Evolutionary conservation across 768 basidiomycete genomes (phyloP), one percentile per base, ranked within the genome.

Genomic region (Chalciporus chontae): DNA sequence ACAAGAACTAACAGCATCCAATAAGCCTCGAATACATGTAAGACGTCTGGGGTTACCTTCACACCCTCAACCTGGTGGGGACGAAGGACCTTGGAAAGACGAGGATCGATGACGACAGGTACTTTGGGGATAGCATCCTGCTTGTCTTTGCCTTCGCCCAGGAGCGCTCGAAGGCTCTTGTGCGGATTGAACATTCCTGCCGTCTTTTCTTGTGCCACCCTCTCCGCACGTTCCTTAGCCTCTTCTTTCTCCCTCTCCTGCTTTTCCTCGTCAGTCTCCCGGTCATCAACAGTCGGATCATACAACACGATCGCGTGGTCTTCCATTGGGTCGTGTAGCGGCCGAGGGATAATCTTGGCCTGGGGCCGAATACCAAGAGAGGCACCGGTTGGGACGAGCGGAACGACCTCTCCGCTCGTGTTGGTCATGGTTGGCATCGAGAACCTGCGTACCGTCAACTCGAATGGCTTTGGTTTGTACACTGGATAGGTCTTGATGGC

Each of bases 51-150:
- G 13, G 61, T 75, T 56, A 93, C 94, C 78, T 95, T 95, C 50
- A 98, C 94, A 52, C 95, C 95, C 68, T 98, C 96, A 21, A 99
- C 83, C 68, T 99, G 95, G 84, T 99, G 95, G 17, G 95, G 95
- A 40, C 95, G 81, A 23, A 99, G 77, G 15, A 95, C 90, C 65
- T 91, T 95, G 29, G 79, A 71, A 31, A 99, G 71, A 34, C 79
- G 76, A 5, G 95, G 95, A 64, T 97, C 95, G 38, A 99, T 96
- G 34, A 99, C 96, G 10, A 99, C 95, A 3, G 95, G 88, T 3
- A 99, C 92, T 69, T 96, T 98, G 13, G 77, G 73, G 17, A 72
- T 69, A 47, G 77, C 74, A 53, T 77, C 76, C 63, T 85, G 86
- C 73, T 83, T 81, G 59, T 79, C 79, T 56, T 77, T 79, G 18